These are phyloP conservation scores for Termitomyces bulborhizus DNA, from an alignment of 768 basidiomycete species.

Conservation along the genomic window DNA sequence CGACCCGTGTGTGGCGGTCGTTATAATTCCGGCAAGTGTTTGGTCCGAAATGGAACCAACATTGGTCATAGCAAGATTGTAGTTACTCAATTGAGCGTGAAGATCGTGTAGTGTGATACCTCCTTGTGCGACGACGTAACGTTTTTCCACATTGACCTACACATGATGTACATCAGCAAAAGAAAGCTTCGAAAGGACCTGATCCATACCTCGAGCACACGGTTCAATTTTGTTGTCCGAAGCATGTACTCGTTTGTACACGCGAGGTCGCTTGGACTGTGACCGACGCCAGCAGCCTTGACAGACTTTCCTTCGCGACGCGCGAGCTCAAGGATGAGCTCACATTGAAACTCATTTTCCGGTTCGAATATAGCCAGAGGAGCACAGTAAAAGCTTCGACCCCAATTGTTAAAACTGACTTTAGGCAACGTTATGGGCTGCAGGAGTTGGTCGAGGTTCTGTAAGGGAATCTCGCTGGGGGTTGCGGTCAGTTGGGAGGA, in stretches of 20 bases:
- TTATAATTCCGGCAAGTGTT: slow-evolving; percentile 85
- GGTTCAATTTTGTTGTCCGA: slow-evolving; percentile 65
- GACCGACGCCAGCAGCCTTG: slow-evolving; percentile 84
- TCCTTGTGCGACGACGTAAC: slow-evolving; percentile 64
- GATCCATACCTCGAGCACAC: slow-evolving; percentile 67
- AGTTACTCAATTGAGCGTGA: slow-evolving; percentile 56
- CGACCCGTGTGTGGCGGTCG: slow-evolving; percentile 94
- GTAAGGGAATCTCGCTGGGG: slow-evolving; percentile 34
- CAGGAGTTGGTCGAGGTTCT: slow-evolving; percentile 47
- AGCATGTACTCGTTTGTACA: slow-evolving; percentile 88
- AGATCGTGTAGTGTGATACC: slow-evolving; percentile 76
- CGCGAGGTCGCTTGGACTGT: slow-evolving; percentile 90
- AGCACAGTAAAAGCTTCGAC: slow-evolving; percentile 62
- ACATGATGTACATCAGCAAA: slow-evolving; percentile 12
- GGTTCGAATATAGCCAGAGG: slow-evolving; percentile 78
- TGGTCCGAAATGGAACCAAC: slow-evolving; percentile 97
- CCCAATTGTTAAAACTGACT: slow-evolving; percentile 80
- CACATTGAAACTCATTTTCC: slow-evolving; percentile 58
- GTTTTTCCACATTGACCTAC: slow-evolving; percentile 66
- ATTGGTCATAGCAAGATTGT: slow-evolving; percentile 82
- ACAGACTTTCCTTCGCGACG: slow-evolving; percentile 63
- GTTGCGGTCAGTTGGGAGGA: slow-evolving; percentile 26
- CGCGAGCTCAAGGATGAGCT: slow-evolving; percentile 75
- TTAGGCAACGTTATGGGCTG: slow-evolving; percentile 42
- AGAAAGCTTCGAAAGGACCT: slow-evolving; percentile 13